These are phyloP conservation scores for Nakazawaea sp. DNA, from an alignment of 805 yeast genomes.

Conservation along the genomic window DNA sequence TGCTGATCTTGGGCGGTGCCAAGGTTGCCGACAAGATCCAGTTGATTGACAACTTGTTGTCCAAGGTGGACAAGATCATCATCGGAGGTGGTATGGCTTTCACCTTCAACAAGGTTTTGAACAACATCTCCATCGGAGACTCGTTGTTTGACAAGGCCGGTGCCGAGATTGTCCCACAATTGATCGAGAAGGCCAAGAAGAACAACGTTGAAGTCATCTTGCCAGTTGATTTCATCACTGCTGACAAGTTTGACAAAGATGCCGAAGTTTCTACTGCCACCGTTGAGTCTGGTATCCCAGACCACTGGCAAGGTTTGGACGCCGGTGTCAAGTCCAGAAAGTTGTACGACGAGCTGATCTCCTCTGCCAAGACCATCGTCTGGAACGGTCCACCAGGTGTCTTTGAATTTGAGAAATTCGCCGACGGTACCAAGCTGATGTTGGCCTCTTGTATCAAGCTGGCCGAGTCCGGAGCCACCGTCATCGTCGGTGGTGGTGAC, in stretches of 20 bases:
- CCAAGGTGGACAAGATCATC: slow-evolving; percentile 91
- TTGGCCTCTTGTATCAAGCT: slow-evolving; percentile 85
- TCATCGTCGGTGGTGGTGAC: slow-evolving; percentile 99
- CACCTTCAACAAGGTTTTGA: slow-evolving; percentile 93
- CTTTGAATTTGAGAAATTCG: slow-evolving; percentile 91
- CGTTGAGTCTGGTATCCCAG: slow-evolving; percentile 89
- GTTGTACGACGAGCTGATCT: slow-evolving; percentile 76
- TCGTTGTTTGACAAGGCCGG: slow-evolving; percentile 93
- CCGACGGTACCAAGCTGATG: slow-evolving; percentile 86
- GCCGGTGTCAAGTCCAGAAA: slow-evolving; percentile 85
- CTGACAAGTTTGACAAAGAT: slow-evolving; percentile 88
- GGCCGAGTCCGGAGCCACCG: slow-evolving; percentile 84
- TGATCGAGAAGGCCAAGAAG: slow-evolving; percentile 93
- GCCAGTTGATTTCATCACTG: slow-evolving; percentile 95
- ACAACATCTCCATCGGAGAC: slow-evolving; percentile 81
- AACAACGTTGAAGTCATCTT: slow-evolving; percentile 89
- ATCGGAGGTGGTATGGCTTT: slow-evolving; percentile 99
- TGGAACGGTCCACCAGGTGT: slow-evolving; percentile 99
- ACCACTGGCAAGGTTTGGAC: slow-evolving; percentile 93
- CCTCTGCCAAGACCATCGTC: slow-evolving; percentile 93
- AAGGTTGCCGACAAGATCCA: slow-evolving; percentile 98
- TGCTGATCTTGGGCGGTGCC: slow-evolving; percentile 99
- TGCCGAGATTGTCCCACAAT: slow-evolving; percentile 87
- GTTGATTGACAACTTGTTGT: slow-evolving; percentile 92
- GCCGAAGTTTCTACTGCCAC: slow-evolving; percentile 83